A percentile compares a stretch with the other conserved stretches of the same genome.
Evolutionary conservation across 768 basidiomycete species (phyloP).

Genomic region (Serendipita sp.): DNA sequence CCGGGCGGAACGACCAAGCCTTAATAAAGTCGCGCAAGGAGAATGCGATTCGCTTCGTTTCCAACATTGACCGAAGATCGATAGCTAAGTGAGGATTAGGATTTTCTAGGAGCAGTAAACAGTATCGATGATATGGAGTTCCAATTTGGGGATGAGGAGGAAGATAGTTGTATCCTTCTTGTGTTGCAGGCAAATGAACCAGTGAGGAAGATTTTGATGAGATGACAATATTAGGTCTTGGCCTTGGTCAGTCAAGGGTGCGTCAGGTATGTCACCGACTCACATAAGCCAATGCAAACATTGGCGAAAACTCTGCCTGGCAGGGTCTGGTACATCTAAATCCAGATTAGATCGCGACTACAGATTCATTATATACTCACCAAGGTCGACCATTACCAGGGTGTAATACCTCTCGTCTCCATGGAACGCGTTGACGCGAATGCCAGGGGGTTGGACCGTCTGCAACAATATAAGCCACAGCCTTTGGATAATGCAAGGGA

Average conservation of each 20-base stretch:
- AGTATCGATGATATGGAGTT: conserved; percentile 82
- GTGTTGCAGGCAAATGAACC: conserved; percentile 12
- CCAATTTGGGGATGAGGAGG: conserved; percentile 87
- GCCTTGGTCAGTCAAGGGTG: conserved; percentile 5
- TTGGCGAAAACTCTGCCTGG: conserved; percentile 43
- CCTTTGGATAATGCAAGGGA: neutral
- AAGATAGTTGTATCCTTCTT: conserved; percentile 54
- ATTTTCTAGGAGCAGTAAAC: conserved; percentile 43
- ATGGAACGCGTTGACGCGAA: conserved; percentile 70
- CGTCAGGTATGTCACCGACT: conserved; percentile 16
- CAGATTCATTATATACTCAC: conserved; percentile 23
- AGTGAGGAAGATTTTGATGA: conserved; percentile 24
- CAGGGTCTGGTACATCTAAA: conserved; percentile 68
- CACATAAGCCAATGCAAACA: conserved; percentile 82
- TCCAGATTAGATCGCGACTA: neutral
- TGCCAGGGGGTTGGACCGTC: conserved; percentile 47
- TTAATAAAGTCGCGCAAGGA: conserved; percentile 46
- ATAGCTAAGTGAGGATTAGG: neutral
- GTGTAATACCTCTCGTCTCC: conserved; percentile 69
- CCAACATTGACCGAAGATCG: conserved; percentile 13
- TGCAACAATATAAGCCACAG: conserved; percentile 14
- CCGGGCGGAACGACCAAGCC: conserved; percentile 24
- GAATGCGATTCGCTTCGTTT: conserved; percentile 38
- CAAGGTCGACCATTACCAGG: conserved; percentile 75
- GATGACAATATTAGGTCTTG: conserved; percentile 69